These are phyloP conservation scores for Phytophthora capsici DNA, from an alignment of 352 stramenopile genomes.

Conservation along the genomic window DNA sequence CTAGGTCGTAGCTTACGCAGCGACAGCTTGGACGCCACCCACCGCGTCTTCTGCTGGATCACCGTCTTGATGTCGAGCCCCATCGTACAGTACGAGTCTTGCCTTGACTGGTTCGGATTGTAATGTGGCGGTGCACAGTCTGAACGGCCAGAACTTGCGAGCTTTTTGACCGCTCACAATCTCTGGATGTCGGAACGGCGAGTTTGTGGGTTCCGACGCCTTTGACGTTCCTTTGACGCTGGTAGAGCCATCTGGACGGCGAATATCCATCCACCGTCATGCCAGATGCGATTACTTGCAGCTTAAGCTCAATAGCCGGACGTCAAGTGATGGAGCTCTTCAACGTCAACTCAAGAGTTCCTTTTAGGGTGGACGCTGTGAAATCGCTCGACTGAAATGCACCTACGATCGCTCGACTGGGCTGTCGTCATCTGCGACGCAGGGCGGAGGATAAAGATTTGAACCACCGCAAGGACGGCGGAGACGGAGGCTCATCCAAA, in stretches of 20 bases:
- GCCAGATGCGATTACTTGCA: conserved; percentile 32
- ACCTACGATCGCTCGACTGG: neutral
- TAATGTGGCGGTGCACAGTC: conserved; percentile 24
- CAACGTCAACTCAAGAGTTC: conserved; percentile 18
- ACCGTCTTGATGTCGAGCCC: conserved; percentile 28
- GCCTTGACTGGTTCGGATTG: conserved; percentile 17
- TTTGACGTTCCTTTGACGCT: conserved; percentile 17
- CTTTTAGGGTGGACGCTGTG: conserved; percentile 8
- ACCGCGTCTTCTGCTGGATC: conserved; percentile 38
- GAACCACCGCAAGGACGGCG: too few species aligned
- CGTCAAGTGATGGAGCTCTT: conserved; percentile 3
- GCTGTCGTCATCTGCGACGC: conserved; percentile 19
- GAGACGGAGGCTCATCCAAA: too few species aligned
- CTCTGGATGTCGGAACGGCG: neutral
- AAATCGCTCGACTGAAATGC: neutral
- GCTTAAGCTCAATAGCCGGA: too few species aligned
- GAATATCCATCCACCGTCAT: conserved; percentile 22
- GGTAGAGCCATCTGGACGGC: conserved; percentile 10
- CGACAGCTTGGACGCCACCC: conserved; percentile 37
- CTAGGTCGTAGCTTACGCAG: conserved; percentile 28
- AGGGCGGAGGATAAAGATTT: too few species aligned
- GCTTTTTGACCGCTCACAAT: conserved; percentile 8
- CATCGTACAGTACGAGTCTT: conserved; percentile 11
- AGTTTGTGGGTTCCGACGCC: conserved; percentile 18
- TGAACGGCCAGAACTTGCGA: neutral